Evolutionary conservation across 2,329 filamentous ascomycete species (phyloP), one percentile per base, ranked within the genome.

Genomic region (Diaporthe australafricana): DNA sequence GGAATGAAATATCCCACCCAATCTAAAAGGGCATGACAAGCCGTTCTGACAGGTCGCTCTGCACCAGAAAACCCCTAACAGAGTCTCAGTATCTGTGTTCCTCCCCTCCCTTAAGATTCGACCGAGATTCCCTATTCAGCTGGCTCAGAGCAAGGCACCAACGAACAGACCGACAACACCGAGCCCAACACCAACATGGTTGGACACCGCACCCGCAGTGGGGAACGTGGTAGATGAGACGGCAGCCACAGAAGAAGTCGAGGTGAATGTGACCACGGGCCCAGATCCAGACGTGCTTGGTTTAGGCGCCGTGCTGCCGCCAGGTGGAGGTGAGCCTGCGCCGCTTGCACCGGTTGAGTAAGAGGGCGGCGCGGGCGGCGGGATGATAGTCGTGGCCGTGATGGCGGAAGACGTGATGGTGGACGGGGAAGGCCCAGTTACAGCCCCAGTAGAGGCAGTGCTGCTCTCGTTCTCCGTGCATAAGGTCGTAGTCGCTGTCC

Each of bases 141-240:
- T 65, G 48, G 27, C 62, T 82, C 82, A 87, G 68, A 87, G 71
- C 71, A 87, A 77, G 75, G 80, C 83, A 68, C 78, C 83, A 57
- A 79, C 84, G 12, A 81, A 75, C 40, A 84, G 71, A 27, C 83
- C 85, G 30, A 82, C 76, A 16, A 80, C 77, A 8, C 81, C 84
- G 38, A 81, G 73, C 14, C 82, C 77, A 27, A 80, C 80, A 50
- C 78, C 78, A 38, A 80, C 80, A 50, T 76, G 65, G 73, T 81
- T 80, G 56, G 75, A 72, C 3, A 74, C 70, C 0, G 80, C 79
- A 42, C 74, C 80, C 20, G 78, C 79, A 14, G 65, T 66, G 8
- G 50, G 35, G 7, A 45, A 73, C n/a, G 63, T 30, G n/a, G 69
- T 27, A 5, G 71, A n/a, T 12, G 48, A 22, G 8, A 40, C 52